Conservation (phyloP, 108 stramenopile genomes). For the Skeletonema tropicum region DNA sequence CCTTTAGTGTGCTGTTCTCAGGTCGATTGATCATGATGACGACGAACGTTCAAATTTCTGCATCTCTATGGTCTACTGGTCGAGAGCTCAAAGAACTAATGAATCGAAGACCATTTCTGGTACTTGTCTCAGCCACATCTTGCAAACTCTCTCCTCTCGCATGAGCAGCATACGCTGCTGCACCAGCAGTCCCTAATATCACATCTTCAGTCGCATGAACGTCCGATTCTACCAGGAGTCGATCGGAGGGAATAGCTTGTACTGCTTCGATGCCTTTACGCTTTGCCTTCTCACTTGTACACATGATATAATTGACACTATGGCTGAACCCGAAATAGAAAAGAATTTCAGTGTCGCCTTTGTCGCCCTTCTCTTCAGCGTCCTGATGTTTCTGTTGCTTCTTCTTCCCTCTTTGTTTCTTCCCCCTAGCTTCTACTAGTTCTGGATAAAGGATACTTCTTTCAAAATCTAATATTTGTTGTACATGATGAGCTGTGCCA, state of each 20-base stretch:
- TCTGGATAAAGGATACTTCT: constrained; percentile 20
- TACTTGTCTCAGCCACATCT: constrained; percentile 40
- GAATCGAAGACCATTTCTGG: constrained; percentile 57
- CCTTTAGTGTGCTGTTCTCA: too few species aligned
- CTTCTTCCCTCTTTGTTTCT: constrained; percentile 11
- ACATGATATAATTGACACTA: constrained; percentile 75
- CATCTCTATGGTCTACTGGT: background rate
- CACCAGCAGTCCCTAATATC: constrained; percentile 71
- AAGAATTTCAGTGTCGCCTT: constrained; percentile 26
- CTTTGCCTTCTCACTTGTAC: constrained; percentile 66
- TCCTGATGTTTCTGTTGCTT: constrained; percentile 12
- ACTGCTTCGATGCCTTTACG: constrained; percentile 68
- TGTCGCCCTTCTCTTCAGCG: background rate
- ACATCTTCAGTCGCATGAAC: constrained; percentile 68
- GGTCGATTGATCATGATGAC: constrained; percentile 1
- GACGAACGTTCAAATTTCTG: too few species aligned
- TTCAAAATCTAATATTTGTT: constrained; percentile 69
- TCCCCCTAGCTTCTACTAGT: constrained; percentile 5
- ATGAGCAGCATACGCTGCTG: constrained; percentile 67
- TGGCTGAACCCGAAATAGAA: constrained; percentile 90
- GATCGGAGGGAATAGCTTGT: constrained; percentile 61
- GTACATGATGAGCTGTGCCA: constrained; percentile 82
- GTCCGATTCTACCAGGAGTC: constrained; percentile 83
- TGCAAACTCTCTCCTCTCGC: constrained; percentile 40
- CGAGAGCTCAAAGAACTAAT: constrained; percentile 31